Evolutionary conservation across 495 filamentous ascomycete species (phyloP), one percentile per base, ranked within the genome.

Genomic region (Daldinia childiae): DNA sequence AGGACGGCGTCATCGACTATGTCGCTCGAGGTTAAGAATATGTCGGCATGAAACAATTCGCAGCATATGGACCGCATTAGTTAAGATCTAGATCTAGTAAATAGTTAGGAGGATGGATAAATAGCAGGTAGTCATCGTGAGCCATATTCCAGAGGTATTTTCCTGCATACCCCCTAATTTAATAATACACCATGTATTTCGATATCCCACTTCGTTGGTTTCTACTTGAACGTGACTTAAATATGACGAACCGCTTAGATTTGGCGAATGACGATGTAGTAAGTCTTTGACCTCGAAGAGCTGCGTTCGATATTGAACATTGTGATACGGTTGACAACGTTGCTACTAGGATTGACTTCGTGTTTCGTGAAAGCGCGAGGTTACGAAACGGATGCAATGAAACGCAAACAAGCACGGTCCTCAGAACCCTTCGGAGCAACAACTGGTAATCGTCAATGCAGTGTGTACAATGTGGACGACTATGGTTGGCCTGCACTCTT

Each of bases 391-490:
- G 19, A 6, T 14, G 26, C 51, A 30, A 54, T 27, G 17, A 54
- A 54, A 54, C 27, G 27, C 11, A 29, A 30, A 14, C 5, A 30
- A 30, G 51, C 43, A 62, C 24, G 36, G 34, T 19, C 14, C 24
- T 11, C 24, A 11, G 48, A 29, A 26, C 6, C 26, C 51, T 19
- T 26, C 9, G 34, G 14, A 56, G 19, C 34, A 21, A 11, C 34
- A n/a, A n/a, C n/a, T n/a, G n/a, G n/a, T n/a, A n/a, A n/a, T n/a
- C n/a, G n/a, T n/a, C n/a, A n/a, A n/a, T n/a, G n/a, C n/a, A n/a
- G n/a, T n/a, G n/a, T n/a, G n/a, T n/a, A n/a, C n/a, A 9, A 57
- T 57, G 29, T 36, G 62, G 36, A 51, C 14, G n/a, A n/a, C 12
- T 19, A 38, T 48, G 48, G 27, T 30, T 15, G 26, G 38, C 45